Conservation (phyloP, 2,329 filamentous ascomycete species). For the Aspergillus sp. region DNA sequence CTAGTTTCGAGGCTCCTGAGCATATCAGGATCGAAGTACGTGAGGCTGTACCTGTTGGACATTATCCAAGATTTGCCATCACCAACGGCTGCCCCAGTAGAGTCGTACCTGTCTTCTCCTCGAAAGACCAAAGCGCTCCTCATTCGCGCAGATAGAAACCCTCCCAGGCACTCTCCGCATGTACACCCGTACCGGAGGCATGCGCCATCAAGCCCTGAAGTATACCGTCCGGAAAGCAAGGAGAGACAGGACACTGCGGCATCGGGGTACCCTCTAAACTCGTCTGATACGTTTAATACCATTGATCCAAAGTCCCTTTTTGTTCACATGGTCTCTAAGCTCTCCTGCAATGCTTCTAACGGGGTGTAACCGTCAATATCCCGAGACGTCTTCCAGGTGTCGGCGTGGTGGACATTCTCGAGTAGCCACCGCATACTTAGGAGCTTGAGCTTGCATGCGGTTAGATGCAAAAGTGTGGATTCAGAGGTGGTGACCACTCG, state of each 20-base stretch:
- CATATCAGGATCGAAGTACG: conserved; percentile 23
- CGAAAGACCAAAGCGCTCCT: conserved; percentile 27
- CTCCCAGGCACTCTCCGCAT: conserved; percentile 37
- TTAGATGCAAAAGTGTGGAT: too few relatives aligned
- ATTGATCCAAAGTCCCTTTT: conserved; percentile 9
- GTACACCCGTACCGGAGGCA: conserved; percentile 39
- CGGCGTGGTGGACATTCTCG: too few relatives aligned
- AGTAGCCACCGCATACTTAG: too few relatives aligned
- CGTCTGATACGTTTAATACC: conserved; percentile 28
- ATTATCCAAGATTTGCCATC: conserved; percentile 19
- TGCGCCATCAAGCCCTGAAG: conserved; percentile 14
- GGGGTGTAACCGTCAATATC: too few relatives aligned
- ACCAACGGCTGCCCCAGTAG: conserved; percentile 17
- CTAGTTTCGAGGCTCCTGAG: conserved; percentile 32
- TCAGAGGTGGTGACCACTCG: too few relatives aligned
- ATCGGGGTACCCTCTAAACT: conserved; percentile 31
- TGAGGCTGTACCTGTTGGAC: conserved; percentile 16
- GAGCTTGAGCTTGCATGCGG: too few relatives aligned
- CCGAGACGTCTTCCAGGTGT: too few relatives aligned
- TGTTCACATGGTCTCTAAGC: conserved; percentile 31
- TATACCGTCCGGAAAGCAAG: conserved; percentile 8
- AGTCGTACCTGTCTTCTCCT: conserved; percentile 26
- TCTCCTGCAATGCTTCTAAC: conserved; percentile 18
- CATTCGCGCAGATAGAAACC: conserved; percentile 42
- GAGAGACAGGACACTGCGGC: conserved; percentile 29